Percentiles rank a stretch among this genome's conserved stretches.
Conservation (phyloP, 2,329 filamentous ascomycete species). For the Blumeriella jaapii region DNA sequence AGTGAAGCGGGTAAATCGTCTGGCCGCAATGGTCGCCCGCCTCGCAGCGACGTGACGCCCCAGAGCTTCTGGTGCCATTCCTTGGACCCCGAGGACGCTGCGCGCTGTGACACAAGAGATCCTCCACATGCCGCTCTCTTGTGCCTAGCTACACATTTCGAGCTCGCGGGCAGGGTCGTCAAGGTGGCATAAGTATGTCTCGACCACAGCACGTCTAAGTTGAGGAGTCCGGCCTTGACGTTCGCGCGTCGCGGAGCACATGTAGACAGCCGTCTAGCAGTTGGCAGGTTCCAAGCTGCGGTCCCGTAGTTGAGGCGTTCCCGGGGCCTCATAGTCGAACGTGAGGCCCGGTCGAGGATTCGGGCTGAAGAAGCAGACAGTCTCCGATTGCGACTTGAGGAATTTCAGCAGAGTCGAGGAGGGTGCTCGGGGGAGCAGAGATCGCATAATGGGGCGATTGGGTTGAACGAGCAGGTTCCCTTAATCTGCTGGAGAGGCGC, state of each 20-base stretch:
- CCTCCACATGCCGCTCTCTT: slow-evolving; percentile 7
- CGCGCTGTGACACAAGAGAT: slow-evolving; percentile 10
- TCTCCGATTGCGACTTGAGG: slow-evolving; percentile 58
- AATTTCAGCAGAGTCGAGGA: slow-evolving; percentile 55
- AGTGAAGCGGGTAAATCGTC: slow-evolving; percentile 44
- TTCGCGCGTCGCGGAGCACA: slow-evolving; percentile 11
- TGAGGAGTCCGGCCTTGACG: slow-evolving; percentile 18
- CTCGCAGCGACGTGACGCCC: slow-evolving; percentile 13
- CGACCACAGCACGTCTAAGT: slow-evolving; percentile 22
- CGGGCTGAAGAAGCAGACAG: slow-evolving; percentile 38
- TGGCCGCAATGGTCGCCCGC: slow-evolving; percentile 34
- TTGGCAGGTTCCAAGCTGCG: slow-evolving; percentile 5
- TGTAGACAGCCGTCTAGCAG: slow-evolving; percentile 16
- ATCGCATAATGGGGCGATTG: slow-evolving; percentile 27
- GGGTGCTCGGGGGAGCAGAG: slow-evolving; percentile 29
- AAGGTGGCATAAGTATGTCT: slow-evolving; percentile 8
- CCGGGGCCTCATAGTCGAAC: slow-evolving; percentile 19
- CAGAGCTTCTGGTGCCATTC: slow-evolving; percentile 22
- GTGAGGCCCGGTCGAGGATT: slow-evolving; percentile 26
- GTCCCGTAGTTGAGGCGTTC: slow-evolving; percentile 8
- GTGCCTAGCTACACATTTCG: slow-evolving; percentile 1
- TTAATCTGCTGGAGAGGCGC: too few species aligned
- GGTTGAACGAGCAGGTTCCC: neutral
- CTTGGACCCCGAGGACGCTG: slow-evolving; percentile 13
- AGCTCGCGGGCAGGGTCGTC: neutral